Percentiles rank a stretch among this genome's conserved stretches.
phyloP scores from a whole-genome alignment of 768 basidiomycete genomes.

The Rhodotorula kratochvilovae region DNA sequence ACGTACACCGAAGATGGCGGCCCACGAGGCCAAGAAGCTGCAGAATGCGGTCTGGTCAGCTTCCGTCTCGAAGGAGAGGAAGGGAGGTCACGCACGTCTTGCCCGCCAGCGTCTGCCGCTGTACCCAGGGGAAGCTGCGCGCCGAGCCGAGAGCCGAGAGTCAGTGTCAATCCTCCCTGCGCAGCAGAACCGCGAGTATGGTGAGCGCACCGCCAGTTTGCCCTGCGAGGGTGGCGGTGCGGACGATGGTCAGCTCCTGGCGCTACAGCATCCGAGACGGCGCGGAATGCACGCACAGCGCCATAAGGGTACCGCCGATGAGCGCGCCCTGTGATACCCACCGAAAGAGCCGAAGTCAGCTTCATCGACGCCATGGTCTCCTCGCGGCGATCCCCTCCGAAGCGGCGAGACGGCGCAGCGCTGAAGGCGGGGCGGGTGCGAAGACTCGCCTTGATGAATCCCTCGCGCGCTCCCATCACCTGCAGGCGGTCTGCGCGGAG shows the following conservation, averaged over 20 bases:
- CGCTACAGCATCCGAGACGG: too few relatives aligned
- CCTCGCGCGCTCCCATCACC: constrained; percentile 27
- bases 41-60: background rate
- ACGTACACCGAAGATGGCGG: constrained; percentile 7
- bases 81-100: background rate
- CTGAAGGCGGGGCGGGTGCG: background rate
- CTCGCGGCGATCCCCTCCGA: background rate
- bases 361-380: too few relatives aligned
- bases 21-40: constrained; percentile 12
- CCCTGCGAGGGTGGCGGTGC: constrained; percentile 1
- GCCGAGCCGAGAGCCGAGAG: too few relatives aligned
- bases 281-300: background rate
- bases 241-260: background rate
- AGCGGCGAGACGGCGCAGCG: too few relatives aligned
- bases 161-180: too few relatives aligned
- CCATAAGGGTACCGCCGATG: constrained; percentile 1
- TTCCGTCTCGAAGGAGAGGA: background rate
- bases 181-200: too few relatives aligned
- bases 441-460: constrained; percentile 14
- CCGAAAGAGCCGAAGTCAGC: too few relatives aligned
- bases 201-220: constrained; percentile 22
- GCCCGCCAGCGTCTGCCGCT: constrained; percentile 25
- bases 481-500: constrained; percentile 12
- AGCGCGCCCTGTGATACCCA: background rate
- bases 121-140: constrained; percentile 13